Evolutionary conservation across 164 flowering plant species (phyloP).

Genomic region (Stephania cephalantha): DNA sequence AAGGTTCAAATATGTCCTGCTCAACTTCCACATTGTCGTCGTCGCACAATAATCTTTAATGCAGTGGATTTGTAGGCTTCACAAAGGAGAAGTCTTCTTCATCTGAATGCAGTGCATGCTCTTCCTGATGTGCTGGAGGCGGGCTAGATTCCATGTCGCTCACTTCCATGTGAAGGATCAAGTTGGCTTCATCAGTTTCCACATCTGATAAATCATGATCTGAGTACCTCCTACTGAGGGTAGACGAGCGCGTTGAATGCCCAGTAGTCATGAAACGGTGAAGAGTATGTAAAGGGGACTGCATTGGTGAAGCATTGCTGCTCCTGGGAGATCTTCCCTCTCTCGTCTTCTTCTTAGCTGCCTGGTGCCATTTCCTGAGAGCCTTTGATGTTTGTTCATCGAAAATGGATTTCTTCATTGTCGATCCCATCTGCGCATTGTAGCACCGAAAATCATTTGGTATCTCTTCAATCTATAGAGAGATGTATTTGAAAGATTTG

Average conservation of each 20-base stretch:
- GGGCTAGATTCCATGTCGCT: constrained; percentile 8
- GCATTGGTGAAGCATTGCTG: constrained; percentile 29
- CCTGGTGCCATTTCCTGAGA: constrained; percentile 67
- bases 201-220: constrained; percentile 24
- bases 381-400: constrained; percentile 90
- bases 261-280: constrained; percentile 21
- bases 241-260: constrained; percentile 8
- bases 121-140: background rate
- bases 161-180: constrained; percentile 18
- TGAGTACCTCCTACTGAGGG: constrained; percentile 12
- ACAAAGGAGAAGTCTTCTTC: constrained; percentile 17
- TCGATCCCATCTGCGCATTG: constrained; percentile 75
- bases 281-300: constrained; percentile 7
- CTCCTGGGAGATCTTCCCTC: constrained; percentile 15
- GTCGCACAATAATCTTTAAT: background rate
- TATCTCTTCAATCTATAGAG: background rate
- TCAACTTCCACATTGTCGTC: no score
- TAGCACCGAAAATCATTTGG: background rate
- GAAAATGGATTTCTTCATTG: constrained; percentile 78
- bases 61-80: background rate
- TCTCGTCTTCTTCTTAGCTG: constrained; percentile 46
- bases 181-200: constrained; percentile 27
- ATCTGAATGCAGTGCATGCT: background rate
- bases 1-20: background rate
- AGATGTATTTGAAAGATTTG: background rate